Evolutionary conservation across 148 eudicot species (phyloP), one percentile per base, ranked within the genome.

Genomic region (Fagopyrum tataricum): DNA sequence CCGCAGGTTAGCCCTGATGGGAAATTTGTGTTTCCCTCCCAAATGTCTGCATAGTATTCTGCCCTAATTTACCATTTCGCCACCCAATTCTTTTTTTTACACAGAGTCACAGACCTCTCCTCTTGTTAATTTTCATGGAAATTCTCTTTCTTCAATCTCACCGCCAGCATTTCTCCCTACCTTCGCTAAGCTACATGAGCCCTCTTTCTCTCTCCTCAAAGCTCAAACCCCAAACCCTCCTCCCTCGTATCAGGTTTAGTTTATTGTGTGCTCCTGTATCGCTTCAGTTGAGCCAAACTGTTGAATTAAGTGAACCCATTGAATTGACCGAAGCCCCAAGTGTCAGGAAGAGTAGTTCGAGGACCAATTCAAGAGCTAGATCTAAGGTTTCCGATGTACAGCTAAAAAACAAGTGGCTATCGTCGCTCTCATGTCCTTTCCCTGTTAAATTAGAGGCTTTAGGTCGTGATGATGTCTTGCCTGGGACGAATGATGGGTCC

Each of bases 391-490:
- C 76, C 12, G 79, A 78, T 62, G 79, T 76, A 23, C 80, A 73
- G 73, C 83, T 87, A 37, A 90, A 87, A 72, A 75, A 84, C 44
- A 80, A 80, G 47, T 93, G 96, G 96, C 42, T 87, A 44, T 73
- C 71, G 67, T 93, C 98, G 31, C 90, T 93, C 59, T 75, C 91
- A 58, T 76, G 72, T 46, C 87, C 88, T 59, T 55, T 76, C n/a
- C 77, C 77, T 17, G 41, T 20, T 4, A 70, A 62, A 43, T 70
- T 17, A 40, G 58, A 66, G 4, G 31, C 70, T 6, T 51, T 73
- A 56, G 14, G 72, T 14, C 61, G 12, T 17, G 59, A 75, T 43
- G 44, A 72, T 40, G 67, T 24, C 4, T 62, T 37, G 10, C 8
- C 3, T 47, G 75, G 20, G 21, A 44, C 13, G 5, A 70, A 73